These are phyloP conservation scores for Apiotrichum siamense DNA, from an alignment of 1,284 basidiomycete genomes.

Conservation along the genomic window DNA sequence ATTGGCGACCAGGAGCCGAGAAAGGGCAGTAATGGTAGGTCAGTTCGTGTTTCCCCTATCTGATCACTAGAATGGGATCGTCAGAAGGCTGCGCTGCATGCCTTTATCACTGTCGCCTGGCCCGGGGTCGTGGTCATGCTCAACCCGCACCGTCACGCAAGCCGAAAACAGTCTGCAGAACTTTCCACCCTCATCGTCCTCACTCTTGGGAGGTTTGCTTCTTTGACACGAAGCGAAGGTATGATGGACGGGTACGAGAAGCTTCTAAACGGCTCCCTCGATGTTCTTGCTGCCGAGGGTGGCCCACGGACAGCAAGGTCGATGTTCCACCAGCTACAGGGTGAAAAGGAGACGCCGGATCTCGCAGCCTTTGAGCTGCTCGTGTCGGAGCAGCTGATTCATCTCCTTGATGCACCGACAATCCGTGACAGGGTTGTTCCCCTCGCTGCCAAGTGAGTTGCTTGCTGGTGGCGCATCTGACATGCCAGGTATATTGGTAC, in stretches of 20 bases:
- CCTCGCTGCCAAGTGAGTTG: slow-evolving; percentile 24
- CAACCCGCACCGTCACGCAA: slow-evolving; percentile 2
- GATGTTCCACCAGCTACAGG: slow-evolving; percentile 3
- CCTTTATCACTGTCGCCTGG: slow-evolving; percentile 20
- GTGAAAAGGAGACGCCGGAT: slow-evolving; percentile 1
- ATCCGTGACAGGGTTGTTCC: slow-evolving; percentile 19
- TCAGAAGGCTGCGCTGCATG: slow-evolving; percentile 21
- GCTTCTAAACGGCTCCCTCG: slow-evolving; percentile 29
- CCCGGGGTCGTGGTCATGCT: slow-evolving; percentile 24
- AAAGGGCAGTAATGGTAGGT: slow-evolving; percentile 5
- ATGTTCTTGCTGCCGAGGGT: slow-evolving; percentile 22
- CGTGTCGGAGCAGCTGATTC: slow-evolving; percentile 28
- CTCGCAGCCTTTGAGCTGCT: slow-evolving; percentile 23
- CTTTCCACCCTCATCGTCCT: slow-evolving; percentile 17
- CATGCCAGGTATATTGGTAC: slow-evolving; percentile 23
- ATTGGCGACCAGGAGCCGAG: background rate
- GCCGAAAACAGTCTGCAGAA: background rate
- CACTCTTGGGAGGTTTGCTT: slow-evolving; percentile 22
- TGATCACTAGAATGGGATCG: slow-evolving; percentile 17
- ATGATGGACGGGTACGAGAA: slow-evolving; percentile 24
- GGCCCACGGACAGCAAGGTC: slow-evolving; percentile 5
- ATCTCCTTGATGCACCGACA: slow-evolving; percentile 17
- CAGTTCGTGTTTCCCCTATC: background rate
- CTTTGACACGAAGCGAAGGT: slow-evolving; percentile 13
- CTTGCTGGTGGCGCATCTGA: background rate